Evolutionary conservation across 192 early-diverging fungal genomes (phyloP), one percentile per base, ranked within the genome.

Genomic region (Spizellomyces sp.): DNA sequence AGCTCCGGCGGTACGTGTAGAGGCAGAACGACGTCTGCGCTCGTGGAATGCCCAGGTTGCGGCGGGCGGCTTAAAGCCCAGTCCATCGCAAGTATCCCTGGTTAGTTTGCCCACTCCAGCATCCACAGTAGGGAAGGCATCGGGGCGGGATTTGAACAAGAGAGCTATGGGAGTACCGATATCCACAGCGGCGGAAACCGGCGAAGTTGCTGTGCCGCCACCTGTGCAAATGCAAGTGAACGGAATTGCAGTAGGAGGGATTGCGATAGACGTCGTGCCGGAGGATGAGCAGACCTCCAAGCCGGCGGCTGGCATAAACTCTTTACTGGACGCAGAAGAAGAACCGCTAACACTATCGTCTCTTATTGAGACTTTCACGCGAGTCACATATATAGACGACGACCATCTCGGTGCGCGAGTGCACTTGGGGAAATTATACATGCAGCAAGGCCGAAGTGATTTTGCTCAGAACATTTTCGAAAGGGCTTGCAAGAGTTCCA

Each of bases 321-420:
- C 63, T 14, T 42, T 47, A 8, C 14, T 59, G 8, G 17, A 50
- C 5, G 62, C 58, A 56, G 70, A 80, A 14, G 68, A 74, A 48
- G 61, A 17, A 36, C 48, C 58, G n/a, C 58, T 82, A 5, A 77
- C 73, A 9, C 62, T 84, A 22, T 64, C 75, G 14, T 41, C 69
- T 15, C 62, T 85, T 6, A 75, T 85, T 43, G 72, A 73, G 6
- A 64, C 62, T 17, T 62, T 79, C 42, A 54, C 59, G 19, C 46
- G 57, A 8, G 75, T 78, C 12, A 59, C 75, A 12, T 62, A 72
- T 21, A 59, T 86, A 27, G 84, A 86, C 63, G 70, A 74, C 46
- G 71, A 82, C 22, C 82, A 86, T 59, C 59, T 86, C 45, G 75
- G 80, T 14, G 45, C 84, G 5, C 78, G 77, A 9, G 78, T 81